phyloP scores from a whole-genome alignment of 116 monocot genomes.

The Trichopus zeylanicus region DNA sequence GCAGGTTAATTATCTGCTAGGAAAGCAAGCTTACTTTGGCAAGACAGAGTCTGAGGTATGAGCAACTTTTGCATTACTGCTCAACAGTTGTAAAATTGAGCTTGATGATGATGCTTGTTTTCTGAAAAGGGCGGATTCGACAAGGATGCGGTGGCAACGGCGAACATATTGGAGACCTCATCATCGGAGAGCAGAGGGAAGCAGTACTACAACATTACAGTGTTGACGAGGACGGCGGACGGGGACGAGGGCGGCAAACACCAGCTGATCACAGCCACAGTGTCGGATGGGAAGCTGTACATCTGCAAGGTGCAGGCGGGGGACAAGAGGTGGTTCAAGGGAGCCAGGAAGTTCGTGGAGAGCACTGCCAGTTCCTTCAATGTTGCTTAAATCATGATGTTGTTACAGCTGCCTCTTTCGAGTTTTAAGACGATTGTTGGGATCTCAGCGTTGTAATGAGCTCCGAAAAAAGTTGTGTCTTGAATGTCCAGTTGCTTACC shows the following conservation, averaged over 20 bases:
- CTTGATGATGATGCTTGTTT: too few relatives aligned
- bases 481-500: not conserved
- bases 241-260: slow-evolving; percentile 94
- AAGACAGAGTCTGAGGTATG: slow-evolving; percentile 75
- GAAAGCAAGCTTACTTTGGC: slow-evolving; percentile 70
- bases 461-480: not conserved
- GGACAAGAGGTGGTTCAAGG: slow-evolving; percentile 99
- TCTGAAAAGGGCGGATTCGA: slow-evolving; percentile 70
- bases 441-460: not conserved
- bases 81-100: too few relatives aligned
- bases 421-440: too few relatives aligned
- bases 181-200: slow-evolving; percentile 42
- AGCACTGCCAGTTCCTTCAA: slow-evolving; percentile 69
- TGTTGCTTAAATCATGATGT: slow-evolving; percentile 34
- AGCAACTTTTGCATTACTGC: too few relatives aligned
- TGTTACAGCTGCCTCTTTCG: too few relatives aligned
- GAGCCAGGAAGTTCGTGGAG: slow-evolving; percentile 81
- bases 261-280: slow-evolving; percentile 66
- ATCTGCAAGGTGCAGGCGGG: slow-evolving; percentile 97
- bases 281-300: slow-evolving; percentile 84
- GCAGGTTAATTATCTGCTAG: slow-evolving; percentile 78
- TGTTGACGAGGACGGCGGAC: slow-evolving; percentile 91
- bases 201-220: slow-evolving; percentile 63
- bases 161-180: slow-evolving; percentile 64
- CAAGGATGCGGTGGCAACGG: slow-evolving; percentile 53